Base-by-base conservation (phyloP, 2,329 filamentous ascomycete genomes). In the Verticillium isaacii region DNA sequence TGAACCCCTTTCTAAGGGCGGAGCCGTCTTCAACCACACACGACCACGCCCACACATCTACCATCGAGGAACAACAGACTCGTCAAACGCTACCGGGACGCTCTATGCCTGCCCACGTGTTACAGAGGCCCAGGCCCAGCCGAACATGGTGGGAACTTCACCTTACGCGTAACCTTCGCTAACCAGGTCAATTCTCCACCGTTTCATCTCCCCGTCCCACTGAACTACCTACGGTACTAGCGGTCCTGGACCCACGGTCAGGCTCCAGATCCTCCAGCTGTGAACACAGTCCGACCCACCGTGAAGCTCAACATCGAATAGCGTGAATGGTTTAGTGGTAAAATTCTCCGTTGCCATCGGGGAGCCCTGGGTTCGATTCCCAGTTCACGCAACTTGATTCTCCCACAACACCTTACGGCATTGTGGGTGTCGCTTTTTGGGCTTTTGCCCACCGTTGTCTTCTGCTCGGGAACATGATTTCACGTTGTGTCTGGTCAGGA, bases 301-400 rank as follows among this genome's bases (percentile, higher is more conserved):
- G 39, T 1, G 39, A 1, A 1, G 1, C 17, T 19, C 17, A 9
- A 23, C 19, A 50, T 50, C 45, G 2, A 50, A 25, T 25, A 45
- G 56, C 56, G 56, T 58, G 56, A 58, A 58, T 58, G 56, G 56
- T 58, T 58, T 58, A 58, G 56, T 58, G 56, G 56, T 58, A 58
- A 58, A 58, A 58, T 58, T 58, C 56, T 58, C 56, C 56, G 56
- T 58, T 58, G 56, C 56, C 56, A 58, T 58, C 56, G 56, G 56
- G 56, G 56, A 58, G 56, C 56, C 56, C 56, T 39, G 56, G 56
- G 56, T 58, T 58, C 56, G 56, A 58, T 58, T 58, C 56, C 56
- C 56, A 39, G 56, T 58, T 58, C 56, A 58, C 56, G 56, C 56
- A 58, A 9, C 34, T 7, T 8, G 7, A 3, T 25, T 5, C 1